phyloP scores from a whole-genome alignment of 2,329 filamentous ascomycete genomes.

The Fusarium circinatum region DNA sequence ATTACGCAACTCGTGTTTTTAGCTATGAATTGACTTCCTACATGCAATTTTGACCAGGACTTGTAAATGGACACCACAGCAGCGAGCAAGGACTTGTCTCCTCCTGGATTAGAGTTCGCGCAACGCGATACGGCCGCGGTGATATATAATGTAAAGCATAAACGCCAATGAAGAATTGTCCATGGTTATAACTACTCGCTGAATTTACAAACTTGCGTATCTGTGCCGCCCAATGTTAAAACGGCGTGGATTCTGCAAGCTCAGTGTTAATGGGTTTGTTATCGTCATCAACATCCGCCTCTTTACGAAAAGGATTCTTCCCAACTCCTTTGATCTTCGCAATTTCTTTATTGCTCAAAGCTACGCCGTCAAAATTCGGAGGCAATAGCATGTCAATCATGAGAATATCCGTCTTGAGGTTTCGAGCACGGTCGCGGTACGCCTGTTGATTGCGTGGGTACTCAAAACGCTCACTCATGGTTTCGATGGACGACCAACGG shows the following conservation, averaged over 20 bases:
- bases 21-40: neutral
- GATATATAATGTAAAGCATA: neutral
- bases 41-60: neutral
- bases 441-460: slow-evolving; percentile 63
- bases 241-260: slow-evolving; percentile 11
- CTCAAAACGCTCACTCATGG: slow-evolving; percentile 52
- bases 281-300: slow-evolving; percentile 56
- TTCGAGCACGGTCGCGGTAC: slow-evolving; percentile 67
- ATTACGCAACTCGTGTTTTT: slow-evolving; percentile 25
- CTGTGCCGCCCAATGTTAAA: neutral
- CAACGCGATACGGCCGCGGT: neutral
- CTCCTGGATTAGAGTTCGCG: neutral
- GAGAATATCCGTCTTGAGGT: slow-evolving; percentile 64
- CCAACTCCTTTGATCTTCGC: slow-evolving; percentile 52
- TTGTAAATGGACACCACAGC: neutral
- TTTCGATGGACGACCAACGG: slow-evolving; percentile 49
- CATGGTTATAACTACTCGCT: neutral
- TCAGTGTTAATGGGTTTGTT: slow-evolving; percentile 54
- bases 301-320: slow-evolving; percentile 62
- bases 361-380: slow-evolving; percentile 60
- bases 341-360: slow-evolving; percentile 62
- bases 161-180: neutral
- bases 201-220: neutral
- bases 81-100: neutral
- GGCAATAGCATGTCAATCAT: slow-evolving; percentile 57